A percentile compares a stretch with the other conserved stretches of the same genome.
Conservation (phyloP, 2,329 filamentous ascomycete species). For the Catunica adiposa region DNA sequence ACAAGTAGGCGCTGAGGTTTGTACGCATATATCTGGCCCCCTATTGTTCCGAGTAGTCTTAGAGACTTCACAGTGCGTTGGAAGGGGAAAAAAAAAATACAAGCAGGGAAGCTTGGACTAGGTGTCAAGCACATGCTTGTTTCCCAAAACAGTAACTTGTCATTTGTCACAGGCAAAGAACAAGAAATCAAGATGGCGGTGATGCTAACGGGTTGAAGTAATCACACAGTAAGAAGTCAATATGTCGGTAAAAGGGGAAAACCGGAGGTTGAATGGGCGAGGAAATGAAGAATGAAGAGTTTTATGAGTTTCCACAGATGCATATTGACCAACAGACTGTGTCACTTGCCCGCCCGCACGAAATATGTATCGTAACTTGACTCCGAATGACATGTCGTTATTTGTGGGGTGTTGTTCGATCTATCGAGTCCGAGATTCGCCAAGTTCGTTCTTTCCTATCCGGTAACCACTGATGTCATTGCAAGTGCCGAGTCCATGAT, state of each 20-base stretch:
- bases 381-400: not conserved
- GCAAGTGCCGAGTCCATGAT: too few species aligned
- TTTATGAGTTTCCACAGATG: too few species aligned
- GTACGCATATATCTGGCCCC: too few species aligned
- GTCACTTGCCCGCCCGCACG: too few species aligned
- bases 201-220: not conserved
- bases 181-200: not conserved
- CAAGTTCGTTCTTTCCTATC: too few species aligned
- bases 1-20: not conserved
- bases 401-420: not conserved
- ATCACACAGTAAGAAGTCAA: not conserved
- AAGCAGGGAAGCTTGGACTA: not conserved
- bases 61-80: too few species aligned
- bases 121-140: constrained; percentile 1
- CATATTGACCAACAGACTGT: too few species aligned
- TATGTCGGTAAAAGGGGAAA: not conserved
- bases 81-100: too few species aligned
- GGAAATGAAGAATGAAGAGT: not conserved
- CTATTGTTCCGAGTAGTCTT: too few species aligned
- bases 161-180: not conserved
- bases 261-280: not conserved
- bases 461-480: not conserved
- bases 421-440: too few species aligned
- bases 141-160: not conserved
- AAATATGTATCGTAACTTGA: not conserved